A percentile compares a stretch with the other conserved stretches of the same genome.
phyloP scores from a whole-genome alignment of 179 eudicot species.

The Silene vulgaris region DNA sequence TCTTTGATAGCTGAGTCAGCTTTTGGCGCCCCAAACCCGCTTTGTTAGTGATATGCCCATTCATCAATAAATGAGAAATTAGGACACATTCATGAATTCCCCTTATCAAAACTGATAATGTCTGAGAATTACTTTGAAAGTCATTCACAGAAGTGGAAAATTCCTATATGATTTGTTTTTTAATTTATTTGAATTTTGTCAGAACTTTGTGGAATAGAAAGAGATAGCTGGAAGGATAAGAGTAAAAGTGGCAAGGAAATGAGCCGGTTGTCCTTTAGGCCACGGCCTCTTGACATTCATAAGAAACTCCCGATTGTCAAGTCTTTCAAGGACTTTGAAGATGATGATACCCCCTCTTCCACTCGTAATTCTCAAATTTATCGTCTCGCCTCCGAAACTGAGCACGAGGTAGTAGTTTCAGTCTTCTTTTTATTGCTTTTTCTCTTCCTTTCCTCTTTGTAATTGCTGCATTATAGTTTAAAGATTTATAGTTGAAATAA shows the following conservation, averaged over 20 bases:
- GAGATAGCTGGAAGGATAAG: neutral
- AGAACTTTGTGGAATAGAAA: neutral
- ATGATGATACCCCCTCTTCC: constrained; percentile 72
- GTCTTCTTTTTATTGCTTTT: neutral
- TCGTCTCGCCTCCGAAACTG: constrained; percentile 69
- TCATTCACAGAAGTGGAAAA: too few relatives aligned
- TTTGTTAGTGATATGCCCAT: too few relatives aligned
- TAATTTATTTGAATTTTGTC: too few relatives aligned
- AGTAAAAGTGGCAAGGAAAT: constrained; percentile 30
- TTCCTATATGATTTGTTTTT: too few relatives aligned
- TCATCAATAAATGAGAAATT: too few relatives aligned
- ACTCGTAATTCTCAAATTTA: constrained; percentile 77
- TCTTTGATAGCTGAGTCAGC: too few relatives aligned
- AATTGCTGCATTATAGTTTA: neutral
- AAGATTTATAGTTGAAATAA: too few relatives aligned
- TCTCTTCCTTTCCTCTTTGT: neutral
- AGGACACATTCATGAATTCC: too few relatives aligned
- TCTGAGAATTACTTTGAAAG: too few relatives aligned
- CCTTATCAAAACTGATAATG: too few relatives aligned
- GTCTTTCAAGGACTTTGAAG: constrained; percentile 83
- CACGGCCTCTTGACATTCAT: constrained; percentile 94
- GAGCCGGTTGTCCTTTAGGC: constrained; percentile 87
- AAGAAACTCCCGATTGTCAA: constrained; percentile 93
- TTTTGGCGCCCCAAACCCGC: too few relatives aligned
- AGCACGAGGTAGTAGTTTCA: constrained; percentile 51